These are phyloP conservation scores for Curvularia spicifera DNA, from an alignment of 2,329 filamentous ascomycete genomes.

Conservation along the genomic window DNA sequence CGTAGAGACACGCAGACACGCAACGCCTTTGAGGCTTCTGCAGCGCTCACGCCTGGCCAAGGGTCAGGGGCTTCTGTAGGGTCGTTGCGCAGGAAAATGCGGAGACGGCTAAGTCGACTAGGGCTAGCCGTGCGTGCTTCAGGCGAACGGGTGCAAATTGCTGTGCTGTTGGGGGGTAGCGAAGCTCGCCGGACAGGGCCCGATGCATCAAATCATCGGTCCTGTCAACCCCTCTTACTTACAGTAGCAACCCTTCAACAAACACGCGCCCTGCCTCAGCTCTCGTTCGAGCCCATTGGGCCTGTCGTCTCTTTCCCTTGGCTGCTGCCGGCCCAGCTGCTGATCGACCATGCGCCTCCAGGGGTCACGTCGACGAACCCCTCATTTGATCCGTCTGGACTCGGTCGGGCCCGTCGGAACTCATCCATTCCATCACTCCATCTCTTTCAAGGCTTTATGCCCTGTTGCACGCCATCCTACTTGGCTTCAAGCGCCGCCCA, in stretches of 20 bases:
- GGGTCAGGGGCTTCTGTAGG: slow-evolving; percentile 49
- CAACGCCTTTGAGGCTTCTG: slow-evolving; percentile 53
- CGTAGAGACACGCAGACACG: slow-evolving; percentile 41
- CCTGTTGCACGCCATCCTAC: slow-evolving; percentile 48
- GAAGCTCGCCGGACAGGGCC: slow-evolving; percentile 37
- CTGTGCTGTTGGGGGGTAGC: slow-evolving; percentile 45
- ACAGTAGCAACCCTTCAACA: slow-evolving; percentile 16
- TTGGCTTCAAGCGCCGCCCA: slow-evolving; percentile 46
- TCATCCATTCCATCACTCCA: slow-evolving; percentile 23
- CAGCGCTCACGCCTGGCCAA: slow-evolving; percentile 47
- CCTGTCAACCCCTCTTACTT: slow-evolving; percentile 37
- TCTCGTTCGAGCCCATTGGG: slow-evolving; percentile 17
- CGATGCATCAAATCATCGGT: slow-evolving; percentile 41
- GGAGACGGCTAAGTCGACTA: slow-evolving; percentile 49
- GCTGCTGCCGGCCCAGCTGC: slow-evolving; percentile 27
- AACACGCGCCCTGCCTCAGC: slow-evolving; percentile 24
- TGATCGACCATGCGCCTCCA: slow-evolving; percentile 25
- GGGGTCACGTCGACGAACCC: slow-evolving; percentile 32
- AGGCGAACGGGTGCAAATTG: slow-evolving; percentile 51
- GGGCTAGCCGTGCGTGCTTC: slow-evolving; percentile 49
- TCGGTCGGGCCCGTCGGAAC: slow-evolving; percentile 35
- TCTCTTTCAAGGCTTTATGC: slow-evolving; percentile 36
- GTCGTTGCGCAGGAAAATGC: slow-evolving; percentile 51
- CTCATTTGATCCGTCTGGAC: slow-evolving; percentile 37
- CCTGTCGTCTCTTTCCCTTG: not conserved